Base-by-base conservation (phyloP, 2,329 filamentous ascomycete species). In the Chaetoscypha palmicola region DNA sequence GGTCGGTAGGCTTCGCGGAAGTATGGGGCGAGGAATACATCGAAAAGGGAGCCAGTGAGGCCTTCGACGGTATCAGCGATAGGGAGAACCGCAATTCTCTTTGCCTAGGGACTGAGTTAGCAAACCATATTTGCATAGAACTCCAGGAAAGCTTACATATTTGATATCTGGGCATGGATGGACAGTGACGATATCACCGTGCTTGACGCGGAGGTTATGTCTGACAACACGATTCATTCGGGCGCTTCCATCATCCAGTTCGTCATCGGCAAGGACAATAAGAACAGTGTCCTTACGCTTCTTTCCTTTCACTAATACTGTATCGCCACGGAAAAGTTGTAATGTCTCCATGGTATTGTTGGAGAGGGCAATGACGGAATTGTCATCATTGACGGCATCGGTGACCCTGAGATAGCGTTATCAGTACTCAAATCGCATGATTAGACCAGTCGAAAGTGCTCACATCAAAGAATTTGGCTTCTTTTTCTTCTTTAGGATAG, bases 401-500 rank as follows among this genome's bases (percentile, higher is more conserved):
- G 92, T 97, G 56, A 98, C 92, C 73, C 89, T 95, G 62, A 56
- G 48, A 47, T 42, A 53, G 57, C 45, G 38, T 45, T 38, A 57
- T 70, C 51, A 70, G 60, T 50, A 49, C 44, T 36, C 36, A 28
- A 64, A 49, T 48, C 41, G 28, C n/a, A n/a, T 64, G 48, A 48
- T 51, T 48, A 10, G 23, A 24, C 3, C 20, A 16, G 36, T 24
- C 32, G 28, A 58, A 68, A 83, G 67, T 76, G n/a, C n/a, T n/a
- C n/a, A 94, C 89, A 98, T 94, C 67, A 98, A 72, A 64, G 91
- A 94, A 72, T 98, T 98, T 60, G 90, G 90, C 87, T 98, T 98
- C 90, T 98, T 98, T 85, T 98, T 98, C 79, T 97, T 97, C 76
- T 96, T 97, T 62, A 98, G 79, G 60, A 98, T 98, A 57, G 92